These are phyloP conservation scores for Eucalyptus cloeziana DNA, from an alignment of 345 rosid genomes.

Conservation along the genomic window DNA sequence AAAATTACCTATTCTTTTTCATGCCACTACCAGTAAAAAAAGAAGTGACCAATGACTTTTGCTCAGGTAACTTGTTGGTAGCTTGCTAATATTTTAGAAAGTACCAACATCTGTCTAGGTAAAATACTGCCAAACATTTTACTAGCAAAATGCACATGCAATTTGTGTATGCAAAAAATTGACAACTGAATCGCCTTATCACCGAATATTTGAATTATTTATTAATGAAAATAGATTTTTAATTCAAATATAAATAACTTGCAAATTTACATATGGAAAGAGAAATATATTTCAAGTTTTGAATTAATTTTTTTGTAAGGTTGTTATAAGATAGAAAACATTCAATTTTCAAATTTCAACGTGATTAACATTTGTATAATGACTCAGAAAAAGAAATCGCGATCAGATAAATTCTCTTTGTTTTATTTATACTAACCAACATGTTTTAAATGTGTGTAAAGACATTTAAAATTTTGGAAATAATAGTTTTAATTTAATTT, in stretches of 20 bases:
- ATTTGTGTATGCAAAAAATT: background rate
- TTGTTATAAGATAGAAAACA: no score
- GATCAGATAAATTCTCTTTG: background rate
- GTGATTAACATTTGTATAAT: no score
- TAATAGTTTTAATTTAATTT: background rate
- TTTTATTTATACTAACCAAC: background rate
- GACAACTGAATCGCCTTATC: no score
- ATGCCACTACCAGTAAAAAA: background rate
- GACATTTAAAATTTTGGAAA: no score
- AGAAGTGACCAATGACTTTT: background rate
- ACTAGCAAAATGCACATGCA: background rate
- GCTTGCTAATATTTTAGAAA: background rate
- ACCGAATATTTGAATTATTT: no score
- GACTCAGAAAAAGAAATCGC: background rate
- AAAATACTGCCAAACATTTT: background rate
- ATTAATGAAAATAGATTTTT: no score
- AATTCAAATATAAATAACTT: no score
- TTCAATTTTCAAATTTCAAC: no score
- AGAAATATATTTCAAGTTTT: no score
- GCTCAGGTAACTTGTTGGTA: background rate
- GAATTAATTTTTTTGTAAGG: no score
- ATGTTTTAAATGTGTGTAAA: background rate
- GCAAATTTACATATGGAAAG: no score
- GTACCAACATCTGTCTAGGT: background rate
- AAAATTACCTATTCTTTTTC: no score